Evolutionary conservation across 495 filamentous ascomycete species (phyloP).

Genomic region (Tuber calosporum): DNA sequence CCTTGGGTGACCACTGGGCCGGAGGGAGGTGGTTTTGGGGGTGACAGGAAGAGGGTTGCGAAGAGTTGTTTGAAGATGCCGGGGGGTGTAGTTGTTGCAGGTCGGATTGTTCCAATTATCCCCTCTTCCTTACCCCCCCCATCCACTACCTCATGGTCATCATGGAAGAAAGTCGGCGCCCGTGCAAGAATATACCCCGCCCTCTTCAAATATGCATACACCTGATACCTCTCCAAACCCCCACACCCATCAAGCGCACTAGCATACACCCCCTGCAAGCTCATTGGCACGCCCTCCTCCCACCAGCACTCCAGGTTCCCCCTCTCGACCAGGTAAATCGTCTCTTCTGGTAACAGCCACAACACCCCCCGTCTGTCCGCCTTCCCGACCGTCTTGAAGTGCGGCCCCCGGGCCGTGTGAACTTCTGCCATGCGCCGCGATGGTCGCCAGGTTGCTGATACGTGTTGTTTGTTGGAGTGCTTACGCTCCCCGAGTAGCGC

Average conservation of each 20-base stretch:
- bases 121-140: not conserved
- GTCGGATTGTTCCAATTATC: slow-evolving; percentile 10
- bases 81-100: not conserved
- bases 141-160: slow-evolving; percentile 10
- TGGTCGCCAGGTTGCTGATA: slow-evolving; percentile 37
- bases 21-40: slow-evolving; percentile 21
- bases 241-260: slow-evolving; percentile 57
- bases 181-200: slow-evolving; percentile 71
- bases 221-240: slow-evolving; percentile 76
- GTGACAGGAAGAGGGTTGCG: slow-evolving; percentile 27
- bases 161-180: slow-evolving; percentile 52
- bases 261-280: slow-evolving; percentile 81
- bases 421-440: slow-evolving; percentile 43
- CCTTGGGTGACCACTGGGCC: slow-evolving; percentile 70
- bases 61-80: slow-evolving; percentile 24
- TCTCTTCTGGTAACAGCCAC: slow-evolving; percentile 89
- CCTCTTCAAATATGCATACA: slow-evolving; percentile 77
- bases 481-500: slow-evolving; percentile 51
- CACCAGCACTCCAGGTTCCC: slow-evolving; percentile 78
- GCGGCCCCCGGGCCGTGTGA: slow-evolving; percentile 47
- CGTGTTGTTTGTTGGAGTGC: slow-evolving; percentile 30
- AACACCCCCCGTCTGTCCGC: slow-evolving; percentile 53
- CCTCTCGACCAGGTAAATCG: slow-evolving; percentile 77
- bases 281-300: slow-evolving; percentile 69
- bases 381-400: slow-evolving; percentile 55